A percentile compares a stretch with the other conserved stretches of the same genome.
phyloP scores from a whole-genome alignment of 1,139 yeast species.

The Blastobotrys persicus region DNA sequence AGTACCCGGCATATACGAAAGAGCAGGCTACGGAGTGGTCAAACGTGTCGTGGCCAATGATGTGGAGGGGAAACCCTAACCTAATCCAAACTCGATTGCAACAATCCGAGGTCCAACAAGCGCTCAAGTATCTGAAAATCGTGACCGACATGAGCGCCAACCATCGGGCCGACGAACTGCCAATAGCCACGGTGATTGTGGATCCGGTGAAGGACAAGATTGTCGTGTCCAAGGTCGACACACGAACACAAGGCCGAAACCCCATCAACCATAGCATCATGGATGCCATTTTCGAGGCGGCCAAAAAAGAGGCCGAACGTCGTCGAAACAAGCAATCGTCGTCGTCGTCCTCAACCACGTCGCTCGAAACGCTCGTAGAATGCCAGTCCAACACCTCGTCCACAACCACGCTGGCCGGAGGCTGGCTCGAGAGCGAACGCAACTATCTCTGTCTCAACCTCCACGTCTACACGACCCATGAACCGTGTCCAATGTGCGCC shows the following conservation, averaged over 20 bases:
- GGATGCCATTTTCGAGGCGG: slow-evolving; percentile 63
- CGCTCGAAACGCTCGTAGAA: neutral
- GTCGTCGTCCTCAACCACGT: neutral
- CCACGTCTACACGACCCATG: slow-evolving; percentile 85
- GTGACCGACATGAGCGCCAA: slow-evolving; percentile 35
- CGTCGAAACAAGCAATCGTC: slow-evolving; percentile 9
- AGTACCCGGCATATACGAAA: slow-evolving; percentile 58
- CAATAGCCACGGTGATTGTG: slow-evolving; percentile 49
- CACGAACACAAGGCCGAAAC: slow-evolving; percentile 38
- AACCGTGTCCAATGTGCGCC: slow-evolving; percentile 95
- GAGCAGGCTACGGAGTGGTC: slow-evolving; percentile 68
- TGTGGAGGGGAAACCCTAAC: slow-evolving; percentile 92
- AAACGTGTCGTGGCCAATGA: slow-evolving; percentile 70
- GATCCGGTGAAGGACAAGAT: slow-evolving; percentile 45
- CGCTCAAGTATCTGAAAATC: slow-evolving; percentile 41
- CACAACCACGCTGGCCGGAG: slow-evolving; percentile 8
- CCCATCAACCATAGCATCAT: slow-evolving; percentile 74
- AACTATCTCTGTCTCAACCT: slow-evolving; percentile 71
- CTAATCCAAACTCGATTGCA: slow-evolving; percentile 64
- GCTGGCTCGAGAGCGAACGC: slow-evolving; percentile 20
- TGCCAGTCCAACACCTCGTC: neutral
- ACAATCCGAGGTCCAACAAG: slow-evolving; percentile 47
- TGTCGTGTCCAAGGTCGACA: slow-evolving; percentile 42
- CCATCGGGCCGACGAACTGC: slow-evolving; percentile 26
- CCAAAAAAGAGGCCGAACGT: slow-evolving; percentile 45